Evolutionary conservation across 441 rosid species (phyloP).

Genomic region (Adansonia rubrostipa): DNA sequence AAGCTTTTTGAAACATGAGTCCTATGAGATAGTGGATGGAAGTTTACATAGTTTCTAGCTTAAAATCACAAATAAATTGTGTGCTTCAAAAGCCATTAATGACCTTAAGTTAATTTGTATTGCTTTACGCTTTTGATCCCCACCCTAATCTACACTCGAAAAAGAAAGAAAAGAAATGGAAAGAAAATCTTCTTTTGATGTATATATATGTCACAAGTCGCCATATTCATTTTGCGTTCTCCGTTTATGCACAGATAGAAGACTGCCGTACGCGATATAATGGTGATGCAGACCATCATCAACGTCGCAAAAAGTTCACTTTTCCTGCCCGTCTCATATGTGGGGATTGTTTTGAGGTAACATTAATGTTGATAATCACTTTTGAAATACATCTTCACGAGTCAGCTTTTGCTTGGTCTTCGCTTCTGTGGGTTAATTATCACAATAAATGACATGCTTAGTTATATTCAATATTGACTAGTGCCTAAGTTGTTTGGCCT

Average conservation of each 20-base stretch:
- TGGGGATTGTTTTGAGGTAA: constrained; percentile 97
- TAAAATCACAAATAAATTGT: neutral
- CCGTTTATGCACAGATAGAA: constrained; percentile 66
- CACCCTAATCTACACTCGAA: neutral
- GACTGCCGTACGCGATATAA: constrained; percentile 96
- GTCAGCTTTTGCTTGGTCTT: neutral
- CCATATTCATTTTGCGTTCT: constrained; percentile 1
- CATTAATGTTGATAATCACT: neutral
- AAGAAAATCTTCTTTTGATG: constrained; percentile 1
- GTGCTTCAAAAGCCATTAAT: neutral
- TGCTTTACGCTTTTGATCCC: neutral
- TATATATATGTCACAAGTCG: neutral
- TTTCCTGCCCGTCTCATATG: constrained; percentile 93
- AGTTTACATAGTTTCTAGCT: neutral
- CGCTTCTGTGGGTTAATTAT: neutral
- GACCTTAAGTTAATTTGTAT: neutral
- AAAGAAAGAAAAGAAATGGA: neutral
- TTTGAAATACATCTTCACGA: neutral
- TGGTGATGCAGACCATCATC: constrained; percentile 96
- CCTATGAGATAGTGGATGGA: neutral
- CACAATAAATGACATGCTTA: neutral
- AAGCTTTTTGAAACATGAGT: neutral
- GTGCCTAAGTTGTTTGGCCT: neutral
- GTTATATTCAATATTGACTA: neutral
- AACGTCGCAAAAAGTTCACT: constrained; percentile 86